These are phyloP conservation scores for Babesia sp. DNA, from an alignment of 169 alveolate species.

Conservation along the genomic window DNA sequence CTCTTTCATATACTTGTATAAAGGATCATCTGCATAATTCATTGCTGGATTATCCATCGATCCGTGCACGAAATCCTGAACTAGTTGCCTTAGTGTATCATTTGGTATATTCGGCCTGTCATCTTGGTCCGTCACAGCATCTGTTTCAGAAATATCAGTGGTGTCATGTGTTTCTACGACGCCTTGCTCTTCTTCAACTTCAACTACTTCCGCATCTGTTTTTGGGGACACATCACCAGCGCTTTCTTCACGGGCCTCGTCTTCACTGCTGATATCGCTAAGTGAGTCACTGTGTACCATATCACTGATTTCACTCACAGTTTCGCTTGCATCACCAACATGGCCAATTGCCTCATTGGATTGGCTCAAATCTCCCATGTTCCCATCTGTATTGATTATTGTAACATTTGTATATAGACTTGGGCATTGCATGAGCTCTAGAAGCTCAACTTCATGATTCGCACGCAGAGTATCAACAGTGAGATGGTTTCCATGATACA, in stretches of 20 bases:
- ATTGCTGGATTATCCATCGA: slow-evolving; percentile 25
- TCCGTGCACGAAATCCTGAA: slow-evolving; percentile 15
- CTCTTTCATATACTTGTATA: not conserved
- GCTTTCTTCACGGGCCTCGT: not conserved
- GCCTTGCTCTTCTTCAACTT: not conserved
- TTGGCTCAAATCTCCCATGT: not conserved
- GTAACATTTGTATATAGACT: slow-evolving; percentile 9
- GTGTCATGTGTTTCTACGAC: not conserved
- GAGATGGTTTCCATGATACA: slow-evolving; percentile 26
- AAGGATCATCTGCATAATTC: not conserved
- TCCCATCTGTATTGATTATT: slow-evolving; percentile 6
- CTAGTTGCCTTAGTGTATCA: not conserved
- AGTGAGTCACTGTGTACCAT: not conserved
- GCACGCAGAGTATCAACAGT: slow-evolving; percentile 30
- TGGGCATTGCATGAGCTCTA: slow-evolving; percentile 23
- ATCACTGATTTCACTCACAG: not conserved
- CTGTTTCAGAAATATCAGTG: not conserved
- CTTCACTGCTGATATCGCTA: slow-evolving; percentile 30
- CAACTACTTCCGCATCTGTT: no score
- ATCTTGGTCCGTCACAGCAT: no score
- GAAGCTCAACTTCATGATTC: slow-evolving; percentile 14
- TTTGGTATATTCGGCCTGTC: not conserved
- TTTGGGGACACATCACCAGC: not conserved
- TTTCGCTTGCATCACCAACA: not conserved
- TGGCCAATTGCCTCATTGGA: not conserved